Evolutionary conservation across 2,329 filamentous ascomycete species (phyloP).

Genomic region (Zymoseptoria brevis): DNA sequence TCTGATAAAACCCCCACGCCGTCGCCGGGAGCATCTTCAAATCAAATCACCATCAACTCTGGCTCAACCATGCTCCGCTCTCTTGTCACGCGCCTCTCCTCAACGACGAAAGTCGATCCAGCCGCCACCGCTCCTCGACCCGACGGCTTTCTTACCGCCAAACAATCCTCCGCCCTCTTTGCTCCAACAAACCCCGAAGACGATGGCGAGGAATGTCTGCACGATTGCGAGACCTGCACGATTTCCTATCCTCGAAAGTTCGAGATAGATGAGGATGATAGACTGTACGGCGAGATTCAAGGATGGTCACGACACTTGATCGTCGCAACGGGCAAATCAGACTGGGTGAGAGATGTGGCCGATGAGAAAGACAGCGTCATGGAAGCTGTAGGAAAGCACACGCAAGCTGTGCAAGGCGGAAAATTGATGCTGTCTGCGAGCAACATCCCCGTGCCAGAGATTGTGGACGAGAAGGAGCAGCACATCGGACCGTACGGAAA

Average conservation of each 20-base stretch:
- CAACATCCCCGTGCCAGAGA: constrained; percentile 72
- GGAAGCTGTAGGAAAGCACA: constrained; percentile 41
- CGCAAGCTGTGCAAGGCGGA: constrained; percentile 31
- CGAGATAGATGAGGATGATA: constrained; percentile 64
- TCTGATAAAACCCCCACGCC: too few relatives aligned
- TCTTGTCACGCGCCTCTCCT: constrained; percentile 14
- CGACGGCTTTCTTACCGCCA: constrained; percentile 41
- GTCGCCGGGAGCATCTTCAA: neutral
- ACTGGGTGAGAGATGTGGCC: constrained; percentile 84
- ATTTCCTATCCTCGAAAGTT: constrained; percentile 69
- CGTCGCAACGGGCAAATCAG: constrained; percentile 89
- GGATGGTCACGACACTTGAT: constrained; percentile 84
- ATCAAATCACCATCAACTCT: constrained; percentile 1
- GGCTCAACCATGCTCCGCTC: constrained; percentile 10
- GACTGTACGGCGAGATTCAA: constrained; percentile 76
- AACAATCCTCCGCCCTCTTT: constrained; percentile 55
- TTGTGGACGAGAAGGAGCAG: constrained; percentile 54
- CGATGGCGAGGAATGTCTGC: constrained; percentile 82
- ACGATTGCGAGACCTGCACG: constrained; percentile 76
- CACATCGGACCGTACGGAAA: constrained; percentile 39
- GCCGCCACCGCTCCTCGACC: constrained; percentile 19
- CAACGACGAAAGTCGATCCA: constrained; percentile 15
- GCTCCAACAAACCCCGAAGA: constrained; percentile 62
- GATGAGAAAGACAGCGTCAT: constrained; percentile 66
- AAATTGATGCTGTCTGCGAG: constrained; percentile 85